Percentiles rank a stretch among this genome's conserved stretches.
phyloP scores from a whole-genome alignment of 2,329 filamentous ascomycete genomes.

The Fusarium sp. region DNA sequence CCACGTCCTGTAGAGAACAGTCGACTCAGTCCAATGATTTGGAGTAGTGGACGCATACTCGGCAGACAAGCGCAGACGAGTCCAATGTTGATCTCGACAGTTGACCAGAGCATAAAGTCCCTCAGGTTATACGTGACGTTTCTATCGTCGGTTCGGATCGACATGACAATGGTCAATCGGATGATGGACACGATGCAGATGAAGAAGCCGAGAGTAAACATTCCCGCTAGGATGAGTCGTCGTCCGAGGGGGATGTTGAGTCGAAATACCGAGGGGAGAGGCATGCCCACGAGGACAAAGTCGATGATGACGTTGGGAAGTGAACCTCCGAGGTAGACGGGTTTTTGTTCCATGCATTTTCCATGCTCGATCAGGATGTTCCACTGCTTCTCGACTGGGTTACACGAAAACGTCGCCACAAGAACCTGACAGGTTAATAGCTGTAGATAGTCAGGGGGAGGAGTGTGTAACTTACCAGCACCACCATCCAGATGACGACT shows the following conservation, averaged over 20 bases:
- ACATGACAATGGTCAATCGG: neutral
- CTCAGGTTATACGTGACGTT: neutral
- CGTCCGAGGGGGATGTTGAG: conserved; percentile 1
- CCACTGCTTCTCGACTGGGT: conserved; percentile 3
- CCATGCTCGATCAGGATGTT: neutral
- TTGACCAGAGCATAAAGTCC: conserved; percentile 1
- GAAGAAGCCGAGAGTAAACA: conserved; percentile 2
- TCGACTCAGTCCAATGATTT: neutral
- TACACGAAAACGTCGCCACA: conserved; percentile 1
- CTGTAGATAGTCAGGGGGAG: neutral
- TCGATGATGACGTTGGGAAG: neutral
- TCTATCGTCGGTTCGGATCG: neutral
- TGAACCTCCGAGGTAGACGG: neutral
- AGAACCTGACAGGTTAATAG: neutral
- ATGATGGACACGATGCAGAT: conserved; percentile 3
- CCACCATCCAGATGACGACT: neutral
- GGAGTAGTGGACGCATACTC: neutral
- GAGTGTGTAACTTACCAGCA: neutral
- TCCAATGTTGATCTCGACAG: neutral
- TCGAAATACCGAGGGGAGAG: neutral
- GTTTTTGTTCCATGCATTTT: neutral
- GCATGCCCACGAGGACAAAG: neutral
- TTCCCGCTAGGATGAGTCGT: neutral
- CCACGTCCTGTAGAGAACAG: neutral
- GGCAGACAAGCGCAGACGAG: conserved; percentile 4